phyloP scores from a whole-genome alignment of 208 protist genomes.

The Ichthyophonus hoferi region DNA sequence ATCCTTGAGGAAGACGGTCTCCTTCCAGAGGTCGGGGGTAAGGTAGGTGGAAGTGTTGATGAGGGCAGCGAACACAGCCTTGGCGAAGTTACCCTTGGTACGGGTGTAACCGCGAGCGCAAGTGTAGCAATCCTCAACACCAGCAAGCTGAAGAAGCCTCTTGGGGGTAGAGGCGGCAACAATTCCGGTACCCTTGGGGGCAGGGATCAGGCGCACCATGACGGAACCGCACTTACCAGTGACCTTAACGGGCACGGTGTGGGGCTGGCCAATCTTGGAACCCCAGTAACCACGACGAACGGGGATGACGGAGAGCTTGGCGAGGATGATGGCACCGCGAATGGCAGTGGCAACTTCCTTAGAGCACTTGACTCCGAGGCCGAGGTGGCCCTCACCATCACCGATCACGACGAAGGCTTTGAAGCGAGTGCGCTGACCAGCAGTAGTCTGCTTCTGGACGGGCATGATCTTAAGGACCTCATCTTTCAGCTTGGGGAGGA shows the following conservation, averaged over 20 bases:
- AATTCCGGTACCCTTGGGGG: constrained; percentile 97
- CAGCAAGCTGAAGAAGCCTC: constrained; percentile 95
- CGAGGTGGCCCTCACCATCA: constrained; percentile 93
- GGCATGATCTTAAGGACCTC: constrained; percentile 97
- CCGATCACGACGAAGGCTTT: constrained; percentile 98
- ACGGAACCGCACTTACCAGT: constrained; percentile 98
- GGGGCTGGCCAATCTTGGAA: constrained; percentile 93
- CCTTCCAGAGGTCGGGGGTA: constrained; percentile 95
- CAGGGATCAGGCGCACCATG: constrained; percentile 91
- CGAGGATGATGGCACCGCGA: constrained; percentile 89
- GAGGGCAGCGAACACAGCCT: constrained; percentile 95
- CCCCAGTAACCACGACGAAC: constrained; percentile 99
- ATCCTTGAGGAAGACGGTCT: constrained; percentile 72
- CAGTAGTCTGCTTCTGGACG: constrained; percentile 99
- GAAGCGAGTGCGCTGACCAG: constrained; percentile 99
- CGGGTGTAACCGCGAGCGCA: constrained; percentile 88
- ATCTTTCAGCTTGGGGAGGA: constrained; percentile 83
- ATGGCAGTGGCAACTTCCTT: constrained; percentile 99
- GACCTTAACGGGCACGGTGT: constrained; percentile 98
- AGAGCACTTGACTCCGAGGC: constrained; percentile 94
- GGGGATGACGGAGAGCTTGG: constrained; percentile 96
- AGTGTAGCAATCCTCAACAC: constrained; percentile 83
- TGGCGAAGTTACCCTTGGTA: constrained; percentile 99
- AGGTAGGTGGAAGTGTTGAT: constrained; percentile 94
- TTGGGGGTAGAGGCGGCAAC: constrained; percentile 93